Evolutionary conservation across 208 protist species (phyloP).

Genomic region (Crithidia sp.): DNA sequence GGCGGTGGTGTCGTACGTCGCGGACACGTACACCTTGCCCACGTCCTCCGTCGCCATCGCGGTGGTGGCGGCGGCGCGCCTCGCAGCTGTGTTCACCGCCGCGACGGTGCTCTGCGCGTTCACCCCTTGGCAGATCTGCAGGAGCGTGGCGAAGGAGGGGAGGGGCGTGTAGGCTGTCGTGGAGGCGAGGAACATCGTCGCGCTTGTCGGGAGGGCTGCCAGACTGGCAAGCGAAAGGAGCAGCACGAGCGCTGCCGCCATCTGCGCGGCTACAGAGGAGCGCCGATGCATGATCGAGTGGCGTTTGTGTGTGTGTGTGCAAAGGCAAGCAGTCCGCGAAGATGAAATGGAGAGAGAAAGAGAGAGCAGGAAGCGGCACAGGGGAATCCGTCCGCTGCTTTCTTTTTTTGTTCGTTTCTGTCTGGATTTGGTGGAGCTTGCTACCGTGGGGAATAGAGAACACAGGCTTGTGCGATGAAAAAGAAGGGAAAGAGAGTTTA

Average conservation of each 20-base stretch:
- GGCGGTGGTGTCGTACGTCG: constrained; percentile 1
- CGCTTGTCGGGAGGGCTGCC: background rate
- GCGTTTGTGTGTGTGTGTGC: background rate
- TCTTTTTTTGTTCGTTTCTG: no score
- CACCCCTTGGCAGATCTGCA: background rate
- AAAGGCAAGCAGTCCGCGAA: background rate
- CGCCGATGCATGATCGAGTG: background rate
- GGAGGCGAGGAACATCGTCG: constrained; percentile 4
- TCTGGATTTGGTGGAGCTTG: no score
- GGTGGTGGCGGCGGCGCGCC: background rate
- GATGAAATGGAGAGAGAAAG: background rate
- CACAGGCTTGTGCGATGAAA: background rate
- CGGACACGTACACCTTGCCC: constrained; percentile 9
- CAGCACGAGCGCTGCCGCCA: background rate
- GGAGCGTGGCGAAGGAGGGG: background rate
- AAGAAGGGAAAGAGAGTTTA: constrained; percentile 2
- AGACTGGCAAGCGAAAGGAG: background rate
- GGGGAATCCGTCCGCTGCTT: no score
- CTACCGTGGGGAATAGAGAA: no score
- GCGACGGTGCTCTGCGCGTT: constrained; percentile 1
- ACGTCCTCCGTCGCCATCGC: background rate
- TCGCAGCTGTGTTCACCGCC: background rate
- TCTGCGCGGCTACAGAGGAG: background rate
- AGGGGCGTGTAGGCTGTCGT: background rate
- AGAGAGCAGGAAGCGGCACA: background rate